A percentile compares a stretch with the other conserved stretches of the same genome.
These are phyloP conservation scores for Umbelopsis sp. DNA, from an alignment of 192 early-diverging fungal species.

Conservation along the genomic window DNA sequence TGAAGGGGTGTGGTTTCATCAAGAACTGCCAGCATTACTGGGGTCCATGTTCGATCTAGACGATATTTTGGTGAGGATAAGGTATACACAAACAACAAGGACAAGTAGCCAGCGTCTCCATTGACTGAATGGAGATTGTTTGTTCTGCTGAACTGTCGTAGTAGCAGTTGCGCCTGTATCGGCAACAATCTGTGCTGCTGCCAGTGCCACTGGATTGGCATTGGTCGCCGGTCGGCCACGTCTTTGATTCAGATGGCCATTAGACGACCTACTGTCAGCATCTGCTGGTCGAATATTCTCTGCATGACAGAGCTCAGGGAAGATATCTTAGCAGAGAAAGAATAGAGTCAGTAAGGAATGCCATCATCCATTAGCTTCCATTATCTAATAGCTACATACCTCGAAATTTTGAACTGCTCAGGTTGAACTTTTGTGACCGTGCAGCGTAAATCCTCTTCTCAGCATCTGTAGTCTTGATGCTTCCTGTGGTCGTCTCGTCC, in stretches of 20 bases:
- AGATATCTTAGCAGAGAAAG: conserved; percentile 56
- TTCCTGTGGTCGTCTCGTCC: conserved; percentile 94
- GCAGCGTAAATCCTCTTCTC: conserved; percentile 81
- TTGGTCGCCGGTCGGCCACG: background rate
- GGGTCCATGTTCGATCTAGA: conserved; percentile 29
- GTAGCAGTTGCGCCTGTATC: conserved; percentile 25
- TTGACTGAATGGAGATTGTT: conserved; percentile 43
- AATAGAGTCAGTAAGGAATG: background rate
- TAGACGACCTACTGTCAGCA: conserved; percentile 20
- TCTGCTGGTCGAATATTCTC: conserved; percentile 33
- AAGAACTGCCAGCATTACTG: conserved; percentile 11
- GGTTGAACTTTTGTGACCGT: conserved; percentile 81
- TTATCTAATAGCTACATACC: conserved; percentile 43
- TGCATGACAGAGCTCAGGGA: conserved; percentile 80
- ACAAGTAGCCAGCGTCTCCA: conserved; percentile 62
- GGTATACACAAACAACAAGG: conserved; percentile 59
- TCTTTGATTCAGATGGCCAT: background rate
- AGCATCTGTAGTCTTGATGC: conserved; percentile 75
- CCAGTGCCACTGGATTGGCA: conserved; percentile 2
- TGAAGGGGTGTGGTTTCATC: background rate
- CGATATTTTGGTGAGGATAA: conserved; percentile 52
- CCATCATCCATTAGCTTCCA: background rate
- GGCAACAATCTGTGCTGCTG: conserved; percentile 16
- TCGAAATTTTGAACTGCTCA: conserved; percentile 73
- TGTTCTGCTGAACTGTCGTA: conserved; percentile 32